Base-by-base conservation (phyloP, 495 filamentous ascomycete genomes). In the Xylaria nigripes region DNA sequence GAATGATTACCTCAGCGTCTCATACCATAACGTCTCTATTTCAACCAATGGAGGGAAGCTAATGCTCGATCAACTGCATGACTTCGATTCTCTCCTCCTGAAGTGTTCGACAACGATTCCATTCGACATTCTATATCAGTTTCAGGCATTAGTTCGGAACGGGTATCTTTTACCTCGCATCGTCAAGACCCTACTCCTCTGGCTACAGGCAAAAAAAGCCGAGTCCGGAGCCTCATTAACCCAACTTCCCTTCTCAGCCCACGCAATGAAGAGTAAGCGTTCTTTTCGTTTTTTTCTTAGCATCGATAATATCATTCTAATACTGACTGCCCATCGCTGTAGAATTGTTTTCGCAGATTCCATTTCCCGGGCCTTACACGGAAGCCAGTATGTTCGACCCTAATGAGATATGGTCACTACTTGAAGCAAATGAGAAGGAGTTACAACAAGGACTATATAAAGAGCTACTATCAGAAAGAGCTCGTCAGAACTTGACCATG, bases 111-210 rank as follows among this genome's bases (percentile, higher is more conserved):
- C 23, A 9, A 34, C 32, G 7, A 53, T 70, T 24, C 73, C 66
- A 0, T 75, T 69, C 46, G 67, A 54, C 16, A 56, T 68, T 15
- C 64, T 69, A 2, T 80, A 79, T 48, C 71, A 82, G 47, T 65
- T 82, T 3, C 72, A 82, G 46, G 75, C 72, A 18, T 66, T 85
- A 6, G 73, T 75, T 5, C 65, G 71, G 48, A 81, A 83, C 55
- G 68, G 70, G 8, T 76, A 74, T 51, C 69, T 85, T 2, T 56
- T 76, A 12, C 79, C 80, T 8, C 36, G 38, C 0, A 74, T 61
- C 3, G 73, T 80, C 8, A 22, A 59, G 7, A 36, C 40, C 2
- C 57, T 85, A 0, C 58, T 82, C 18, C 25, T 29, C 25, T 61
- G 56, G 9, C 51, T 66, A 1, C 29, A 29, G 34, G 36, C 24